These are phyloP conservation scores for Myriangium duriaei DNA, from an alignment of 2,329 filamentous ascomycete species.

Conservation along the genomic window DNA sequence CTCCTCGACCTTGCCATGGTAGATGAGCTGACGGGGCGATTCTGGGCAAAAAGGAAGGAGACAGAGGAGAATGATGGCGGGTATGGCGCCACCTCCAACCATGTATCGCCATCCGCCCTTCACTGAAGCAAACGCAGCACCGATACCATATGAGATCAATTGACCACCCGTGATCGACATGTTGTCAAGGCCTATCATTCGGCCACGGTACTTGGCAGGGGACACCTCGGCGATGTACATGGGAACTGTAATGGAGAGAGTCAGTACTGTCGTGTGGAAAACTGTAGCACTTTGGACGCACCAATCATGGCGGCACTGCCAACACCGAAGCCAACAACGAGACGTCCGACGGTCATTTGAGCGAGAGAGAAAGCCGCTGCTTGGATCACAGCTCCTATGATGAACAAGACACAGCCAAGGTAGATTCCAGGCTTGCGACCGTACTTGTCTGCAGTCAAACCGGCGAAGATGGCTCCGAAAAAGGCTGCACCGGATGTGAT, in stretches of 20 bases:
- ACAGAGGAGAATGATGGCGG: conserved; percentile 32
- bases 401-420: conserved; percentile 29
- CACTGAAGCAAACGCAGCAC: conserved; percentile 24
- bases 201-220: conserved; percentile 37
- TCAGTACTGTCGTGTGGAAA: no score
- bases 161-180: conserved; percentile 27
- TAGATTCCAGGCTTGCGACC: conserved; percentile 33
- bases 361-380: conserved; percentile 22
- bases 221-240: conserved; percentile 40
- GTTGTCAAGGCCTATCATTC: conserved; percentile 39
- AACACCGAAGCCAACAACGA: conserved; percentile 40
- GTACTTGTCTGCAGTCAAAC: conserved; percentile 24
- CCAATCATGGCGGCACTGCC: conserved; percentile 34
- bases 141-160: conserved; percentile 20
- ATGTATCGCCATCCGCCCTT: conserved; percentile 37
- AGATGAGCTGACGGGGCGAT: conserved; percentile 36
- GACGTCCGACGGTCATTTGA: conserved; percentile 33
- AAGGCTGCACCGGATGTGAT: conserved; percentile 39
- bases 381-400: conserved; percentile 24
- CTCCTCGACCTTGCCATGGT: conserved; percentile 29
- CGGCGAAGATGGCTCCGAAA: conserved; percentile 27
- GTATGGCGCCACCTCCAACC: conserved; percentile 36
- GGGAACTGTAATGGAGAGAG: no score
- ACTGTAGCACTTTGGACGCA: no score
- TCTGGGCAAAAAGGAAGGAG: conserved; percentile 38